These are phyloP conservation scores for Aristolochia fimbriata DNA, from an alignment of 164 flowering plant species.

Conservation along the genomic window DNA sequence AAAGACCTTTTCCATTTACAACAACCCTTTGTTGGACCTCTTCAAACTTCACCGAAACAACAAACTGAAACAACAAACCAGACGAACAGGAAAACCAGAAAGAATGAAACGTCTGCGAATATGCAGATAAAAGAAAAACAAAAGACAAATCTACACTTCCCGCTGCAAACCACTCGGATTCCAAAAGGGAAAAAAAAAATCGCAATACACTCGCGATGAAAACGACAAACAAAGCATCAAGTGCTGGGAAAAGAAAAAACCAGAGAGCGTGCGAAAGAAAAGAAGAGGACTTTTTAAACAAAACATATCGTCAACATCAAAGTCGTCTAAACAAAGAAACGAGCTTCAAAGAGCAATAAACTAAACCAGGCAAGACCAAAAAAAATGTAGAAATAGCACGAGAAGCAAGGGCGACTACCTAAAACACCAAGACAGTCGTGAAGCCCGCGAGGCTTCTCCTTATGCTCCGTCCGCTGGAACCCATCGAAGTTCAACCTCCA, in stretches of 20 bases:
- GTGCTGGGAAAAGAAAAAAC: not conserved
- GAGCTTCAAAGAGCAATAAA: not conserved
- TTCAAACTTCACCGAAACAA: too few species aligned
- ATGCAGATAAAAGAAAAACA: too few species aligned
- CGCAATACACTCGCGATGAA: not conserved
- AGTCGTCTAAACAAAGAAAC: not conserved
- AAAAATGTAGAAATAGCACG: not conserved
- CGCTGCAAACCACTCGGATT: too few species aligned
- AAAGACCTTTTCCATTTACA: too few species aligned
- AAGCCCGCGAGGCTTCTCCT: slow-evolving; percentile 42
- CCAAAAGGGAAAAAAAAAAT: too few species aligned
- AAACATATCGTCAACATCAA: not conserved
- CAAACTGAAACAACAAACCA: too few species aligned
- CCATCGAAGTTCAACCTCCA: slow-evolving; percentile 88
- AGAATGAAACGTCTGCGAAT: too few species aligned
- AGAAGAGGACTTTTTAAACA: not conserved
- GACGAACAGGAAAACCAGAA: too few species aligned
- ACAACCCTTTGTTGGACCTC: too few species aligned
- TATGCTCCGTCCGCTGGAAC: slow-evolving; percentile 43
- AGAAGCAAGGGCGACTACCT: slow-evolving; percentile 24
- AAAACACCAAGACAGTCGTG: slow-evolving; percentile 70
- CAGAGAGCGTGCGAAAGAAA: not conserved
- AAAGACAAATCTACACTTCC: too few species aligned
- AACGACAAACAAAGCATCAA: not conserved
- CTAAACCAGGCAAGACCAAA: not conserved